Conservation (phyloP, 2,329 filamentous ascomycete genomes). For the Achaetomium macrosporum region DNA sequence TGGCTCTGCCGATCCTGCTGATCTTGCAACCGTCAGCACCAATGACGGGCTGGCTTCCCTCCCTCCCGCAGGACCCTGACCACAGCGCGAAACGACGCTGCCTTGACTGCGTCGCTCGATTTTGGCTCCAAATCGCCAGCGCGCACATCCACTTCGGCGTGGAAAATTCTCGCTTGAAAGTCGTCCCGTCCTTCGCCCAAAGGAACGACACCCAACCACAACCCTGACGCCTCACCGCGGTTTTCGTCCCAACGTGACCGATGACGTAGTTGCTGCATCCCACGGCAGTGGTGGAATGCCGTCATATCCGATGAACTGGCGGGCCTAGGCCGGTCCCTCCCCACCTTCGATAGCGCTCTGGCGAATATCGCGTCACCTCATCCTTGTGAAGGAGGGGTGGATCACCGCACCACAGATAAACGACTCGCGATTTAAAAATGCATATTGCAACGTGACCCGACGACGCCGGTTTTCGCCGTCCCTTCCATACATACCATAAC, state of each 20-base stretch:
- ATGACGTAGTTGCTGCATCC: constrained; percentile 15
- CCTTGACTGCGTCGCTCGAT: not conserved
- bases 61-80: constrained; percentile 17
- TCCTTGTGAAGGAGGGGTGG: too few species aligned
- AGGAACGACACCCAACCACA: not conserved
- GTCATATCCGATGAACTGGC: constrained; percentile 20
- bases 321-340: constrained; percentile 11
- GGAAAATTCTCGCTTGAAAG: not conserved
- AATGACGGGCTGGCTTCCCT: constrained; percentile 2
- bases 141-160: not conserved
- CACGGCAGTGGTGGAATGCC: constrained; percentile 14
- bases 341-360: not conserved
- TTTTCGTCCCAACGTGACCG: not conserved
- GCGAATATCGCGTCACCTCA: too few species aligned
- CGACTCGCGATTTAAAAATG: too few species aligned
- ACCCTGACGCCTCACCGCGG: not conserved
- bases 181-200: not conserved
- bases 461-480: too few species aligned
- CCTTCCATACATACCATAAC: too few species aligned
- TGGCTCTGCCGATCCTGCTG: constrained; percentile 17
- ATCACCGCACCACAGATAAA: too few species aligned
- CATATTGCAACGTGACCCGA: too few species aligned
- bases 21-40: constrained; percentile 7
- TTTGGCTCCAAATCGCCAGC: not conserved
- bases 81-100: not conserved